Evolutionary conservation across 164 flowering plant species (phyloP).

Genomic region (Kalanchoe fedtschenkoi): DNA sequence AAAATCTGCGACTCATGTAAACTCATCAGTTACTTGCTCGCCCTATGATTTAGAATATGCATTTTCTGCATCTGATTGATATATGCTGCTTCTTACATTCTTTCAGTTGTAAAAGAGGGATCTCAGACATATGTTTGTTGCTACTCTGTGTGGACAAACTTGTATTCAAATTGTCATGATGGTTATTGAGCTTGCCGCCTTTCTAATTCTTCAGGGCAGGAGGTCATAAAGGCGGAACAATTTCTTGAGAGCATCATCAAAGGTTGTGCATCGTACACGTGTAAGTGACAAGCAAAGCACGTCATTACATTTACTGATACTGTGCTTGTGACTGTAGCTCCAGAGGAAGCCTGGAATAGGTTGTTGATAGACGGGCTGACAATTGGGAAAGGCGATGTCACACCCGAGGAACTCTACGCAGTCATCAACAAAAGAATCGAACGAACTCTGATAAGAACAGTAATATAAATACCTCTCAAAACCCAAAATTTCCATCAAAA

Average conservation of each 20-base stretch:
- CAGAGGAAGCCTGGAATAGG: conserved; percentile 74
- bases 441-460: conserved; percentile 66
- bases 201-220: background rate
- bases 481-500: no score
- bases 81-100: no score
- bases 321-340: conserved; percentile 34
- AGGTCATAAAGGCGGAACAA: background rate
- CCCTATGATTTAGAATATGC: no score
- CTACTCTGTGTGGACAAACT: no score
- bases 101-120: background rate
- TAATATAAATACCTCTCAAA: no score
- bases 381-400: conserved; percentile 59
- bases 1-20: no score
- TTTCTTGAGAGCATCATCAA: conserved; percentile 2
- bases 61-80: no score
- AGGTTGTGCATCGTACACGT: no score
- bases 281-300: no score
- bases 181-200: background rate
- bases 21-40: no score
- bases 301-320: no score
- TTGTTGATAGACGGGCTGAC: conserved; percentile 58
- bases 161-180: background rate
- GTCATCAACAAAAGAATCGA: conserved; percentile 74
- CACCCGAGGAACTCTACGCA: conserved; percentile 56
- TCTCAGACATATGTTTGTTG: no score